Percentiles rank a stretch among this genome's conserved stretches.
phyloP scores from a whole-genome alignment of 163 green algal genomes.

The Chlamydomonas reinhardtii region DNA sequence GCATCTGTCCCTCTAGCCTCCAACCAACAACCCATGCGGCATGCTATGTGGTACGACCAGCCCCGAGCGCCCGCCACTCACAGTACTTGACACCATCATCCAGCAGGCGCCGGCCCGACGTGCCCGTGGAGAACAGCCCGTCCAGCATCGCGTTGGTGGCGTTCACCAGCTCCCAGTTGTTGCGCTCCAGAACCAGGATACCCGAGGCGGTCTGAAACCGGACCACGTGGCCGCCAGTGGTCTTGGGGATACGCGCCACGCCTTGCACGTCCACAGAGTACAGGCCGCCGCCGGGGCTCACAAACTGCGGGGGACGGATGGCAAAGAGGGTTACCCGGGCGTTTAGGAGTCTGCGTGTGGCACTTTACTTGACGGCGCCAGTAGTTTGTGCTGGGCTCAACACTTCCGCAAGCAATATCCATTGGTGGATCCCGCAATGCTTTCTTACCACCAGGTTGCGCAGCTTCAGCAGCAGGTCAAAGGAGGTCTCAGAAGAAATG shows the following conservation, averaged over 20 bases:
- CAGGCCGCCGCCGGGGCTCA: not conserved
- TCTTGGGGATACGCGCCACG: not conserved
- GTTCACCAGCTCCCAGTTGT: not conserved
- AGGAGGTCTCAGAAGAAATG: not conserved
- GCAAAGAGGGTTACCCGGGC: no score
- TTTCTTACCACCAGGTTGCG: conserved; percentile 4
- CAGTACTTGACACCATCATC: not conserved
- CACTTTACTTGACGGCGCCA: no score
- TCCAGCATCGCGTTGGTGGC: not conserved
- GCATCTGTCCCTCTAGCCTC: no score
- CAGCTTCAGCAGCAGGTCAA: not conserved
- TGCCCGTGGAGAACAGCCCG: not conserved
- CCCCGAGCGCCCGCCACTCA: not conserved
- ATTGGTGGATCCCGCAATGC: no score
- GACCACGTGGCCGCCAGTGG: not conserved
- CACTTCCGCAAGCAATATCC: no score
- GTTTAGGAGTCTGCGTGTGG: no score
- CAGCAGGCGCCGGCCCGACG: not conserved
- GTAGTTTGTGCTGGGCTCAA: no score
- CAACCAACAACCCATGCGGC: no score
- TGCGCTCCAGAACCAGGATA: not conserved
- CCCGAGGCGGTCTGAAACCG: conserved; percentile 9
- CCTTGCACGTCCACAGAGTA: not conserved
- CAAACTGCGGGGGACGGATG: conserved; percentile 1
- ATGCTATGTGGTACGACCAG: no score